Percentiles rank a stretch among this genome's conserved stretches.
Conservation (phyloP, 768 basidiomycete genomes). For the Mycena belliarum region DNA sequence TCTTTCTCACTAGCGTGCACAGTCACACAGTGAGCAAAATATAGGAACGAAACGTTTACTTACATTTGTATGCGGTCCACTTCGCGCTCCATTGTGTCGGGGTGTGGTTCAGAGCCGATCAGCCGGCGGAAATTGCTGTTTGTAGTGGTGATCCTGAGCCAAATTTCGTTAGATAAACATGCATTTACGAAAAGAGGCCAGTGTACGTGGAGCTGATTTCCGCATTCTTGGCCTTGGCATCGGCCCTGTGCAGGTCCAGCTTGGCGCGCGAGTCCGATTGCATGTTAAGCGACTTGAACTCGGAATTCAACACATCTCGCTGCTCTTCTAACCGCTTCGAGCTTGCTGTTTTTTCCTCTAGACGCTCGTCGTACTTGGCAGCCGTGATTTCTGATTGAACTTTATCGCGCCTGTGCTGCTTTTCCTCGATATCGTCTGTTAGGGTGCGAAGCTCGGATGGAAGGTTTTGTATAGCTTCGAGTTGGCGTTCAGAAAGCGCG, state of each 20-base stretch:
- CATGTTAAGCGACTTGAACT: slow-evolving; percentile 67
- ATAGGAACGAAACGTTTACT: slow-evolving; percentile 26
- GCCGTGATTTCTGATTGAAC: slow-evolving; percentile 56
- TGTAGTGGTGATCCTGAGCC: slow-evolving; percentile 59
- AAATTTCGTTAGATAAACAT: slow-evolving; percentile 4
- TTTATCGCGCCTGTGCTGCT: slow-evolving; percentile 54
- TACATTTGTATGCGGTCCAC: slow-evolving; percentile 61
- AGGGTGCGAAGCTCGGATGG: slow-evolving; percentile 55
- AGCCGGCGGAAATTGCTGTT: slow-evolving; percentile 65
- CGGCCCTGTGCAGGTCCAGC: slow-evolving; percentile 70
- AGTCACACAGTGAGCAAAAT: neutral
- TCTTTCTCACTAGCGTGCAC: slow-evolving; percentile 62
- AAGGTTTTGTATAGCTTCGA: slow-evolving; percentile 59
- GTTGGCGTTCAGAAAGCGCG: slow-evolving; percentile 47
- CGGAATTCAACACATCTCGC: slow-evolving; percentile 68
- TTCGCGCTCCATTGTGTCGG: slow-evolving; percentile 74
- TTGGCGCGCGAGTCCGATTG: slow-evolving; percentile 84
- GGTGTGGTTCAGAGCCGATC: slow-evolving; percentile 57
- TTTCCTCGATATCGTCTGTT: slow-evolving; percentile 69
- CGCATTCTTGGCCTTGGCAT: slow-evolving; percentile 60
- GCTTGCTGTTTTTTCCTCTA: slow-evolving; percentile 54
- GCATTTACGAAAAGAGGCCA: neutral
- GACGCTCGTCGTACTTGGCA: slow-evolving; percentile 64
- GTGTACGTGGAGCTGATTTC: slow-evolving; percentile 70
- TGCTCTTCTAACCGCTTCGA: slow-evolving; percentile 65